Conservation (phyloP, 495 filamentous ascomycete species). For the Aspergillus bertholletiae region DNA sequence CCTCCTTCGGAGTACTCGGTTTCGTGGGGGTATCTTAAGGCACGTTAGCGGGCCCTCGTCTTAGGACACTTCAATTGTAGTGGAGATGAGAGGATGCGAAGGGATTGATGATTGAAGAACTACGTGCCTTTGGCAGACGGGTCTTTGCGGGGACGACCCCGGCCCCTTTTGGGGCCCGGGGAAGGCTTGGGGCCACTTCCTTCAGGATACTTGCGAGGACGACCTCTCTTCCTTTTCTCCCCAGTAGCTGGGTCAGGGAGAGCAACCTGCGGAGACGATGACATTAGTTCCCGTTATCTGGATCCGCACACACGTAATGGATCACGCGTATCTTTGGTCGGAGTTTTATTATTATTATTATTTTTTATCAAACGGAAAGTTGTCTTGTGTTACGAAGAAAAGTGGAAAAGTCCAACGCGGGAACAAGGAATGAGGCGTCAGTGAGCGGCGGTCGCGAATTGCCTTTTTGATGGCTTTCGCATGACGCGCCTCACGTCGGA, state of each 20-base stretch:
- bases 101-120: not conserved
- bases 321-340: not conserved
- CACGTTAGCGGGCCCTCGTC: not conserved
- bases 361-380: not conserved
- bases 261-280: slow-evolving; percentile 6
- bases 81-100: not conserved
- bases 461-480: not conserved
- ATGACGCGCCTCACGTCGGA: slow-evolving; percentile 7
- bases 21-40: slow-evolving; percentile 14
- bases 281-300: slow-evolving; percentile 4
- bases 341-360: not conserved
- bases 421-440: not conserved
- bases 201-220: slow-evolving; percentile 35
- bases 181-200: slow-evolving; percentile 18
- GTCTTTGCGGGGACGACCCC: slow-evolving; percentile 37
- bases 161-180: slow-evolving; percentile 35
- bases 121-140: slow-evolving; percentile 11
- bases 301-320: not conserved
- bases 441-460: slow-evolving; percentile 2
- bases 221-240: slow-evolving; percentile 38
- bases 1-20: slow-evolving; percentile 19
- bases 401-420: not conserved
- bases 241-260: slow-evolving; percentile 21
- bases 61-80: not conserved
- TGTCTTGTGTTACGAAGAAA: not conserved